Evolutionary conservation across 2,329 filamentous ascomycete genomes (phyloP), one percentile per base, ranked within the genome.

Genomic region (Penicillium fuscoglaucum): DNA sequence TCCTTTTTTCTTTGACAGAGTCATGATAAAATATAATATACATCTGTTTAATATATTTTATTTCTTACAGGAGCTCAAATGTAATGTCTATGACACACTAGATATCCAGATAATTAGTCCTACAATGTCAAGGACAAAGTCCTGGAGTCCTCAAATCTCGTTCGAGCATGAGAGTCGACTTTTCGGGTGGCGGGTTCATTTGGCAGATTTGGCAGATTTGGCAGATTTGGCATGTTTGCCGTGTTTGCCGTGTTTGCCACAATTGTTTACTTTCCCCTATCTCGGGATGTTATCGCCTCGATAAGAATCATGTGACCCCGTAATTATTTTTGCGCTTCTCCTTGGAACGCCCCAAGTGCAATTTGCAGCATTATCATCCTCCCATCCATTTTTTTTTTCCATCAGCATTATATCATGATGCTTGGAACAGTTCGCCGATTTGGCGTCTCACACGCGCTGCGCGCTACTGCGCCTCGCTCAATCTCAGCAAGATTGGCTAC

Each of bases 401-500:
- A 54, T 61, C 52, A 44, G 53, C 47, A 50, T 59, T 44, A 21
- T 62, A 31, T 52, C 59, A 72, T 63, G 54, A 78, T 78, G 76
- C 68, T 77, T 62, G 68, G 70, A 66, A 70, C 70, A 64, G 64
- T 77, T 67, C 76, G 74, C 66, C 73, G 72, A 60, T 74, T 72
- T 55, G 70, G 70, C 64, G 71, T 74, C 53, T 66, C 65, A 57
- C 74, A 73, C 55, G 75, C 69, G 56, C 64, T 77, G 55, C 74
- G 73, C 59, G 66, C 67, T 58, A 72, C 71, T 55, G 63, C 64
- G 58, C 68, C 70, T 55, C 71, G 69, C 39, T 59, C 67, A n/a
- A 51, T 70, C 49, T 67, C 66, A 46, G 60, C 62, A 43, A 65
- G 67, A 58, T 69, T 67, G 57, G 66, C 62, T 43, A 64, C 71